phyloP scores from a whole-genome alignment of 2,329 filamentous ascomycete genomes.

The Trichocomaceae sp. region DNA sequence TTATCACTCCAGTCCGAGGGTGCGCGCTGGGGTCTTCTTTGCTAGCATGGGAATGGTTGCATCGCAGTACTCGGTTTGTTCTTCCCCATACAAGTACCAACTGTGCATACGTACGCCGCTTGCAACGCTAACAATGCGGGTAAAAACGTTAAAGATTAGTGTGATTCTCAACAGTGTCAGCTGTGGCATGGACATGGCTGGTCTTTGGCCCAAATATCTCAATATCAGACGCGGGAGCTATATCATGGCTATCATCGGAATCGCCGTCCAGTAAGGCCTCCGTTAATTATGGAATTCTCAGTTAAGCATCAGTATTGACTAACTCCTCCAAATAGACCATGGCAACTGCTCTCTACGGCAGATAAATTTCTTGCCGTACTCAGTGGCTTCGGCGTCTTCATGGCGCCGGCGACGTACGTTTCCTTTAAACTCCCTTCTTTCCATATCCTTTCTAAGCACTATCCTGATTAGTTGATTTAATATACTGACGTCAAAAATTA shows the following conservation, averaged over 20 bases:
- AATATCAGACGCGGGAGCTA: conserved; percentile 52
- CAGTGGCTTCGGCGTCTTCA: conserved; percentile 40
- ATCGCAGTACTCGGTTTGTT: conserved; percentile 28
- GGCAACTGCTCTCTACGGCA: conserved; percentile 45
- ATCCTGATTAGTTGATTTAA: conserved; percentile 28
- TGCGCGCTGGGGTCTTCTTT: conserved; percentile 34
- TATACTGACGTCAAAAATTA: conserved; percentile 37
- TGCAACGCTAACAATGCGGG: conserved; percentile 9
- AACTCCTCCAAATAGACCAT: conserved; percentile 20
- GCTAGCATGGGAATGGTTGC: conserved; percentile 30
- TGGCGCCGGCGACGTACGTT: background rate
- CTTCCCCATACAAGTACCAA: conserved; percentile 20
- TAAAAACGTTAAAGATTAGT: background rate
- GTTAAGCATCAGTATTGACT: background rate
- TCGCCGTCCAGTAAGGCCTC: conserved; percentile 16
- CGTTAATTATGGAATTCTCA: background rate
- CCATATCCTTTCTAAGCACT: conserved; percentile 36
- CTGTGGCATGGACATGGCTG: conserved; percentile 51
- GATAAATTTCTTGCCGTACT: conserved; percentile 44
- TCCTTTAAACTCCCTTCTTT: conserved; percentile 5
- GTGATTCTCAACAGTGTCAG: conserved; percentile 39
- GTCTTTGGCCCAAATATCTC: conserved; percentile 47
- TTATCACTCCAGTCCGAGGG: conserved; percentile 22
- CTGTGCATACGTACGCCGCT: conserved; percentile 7
- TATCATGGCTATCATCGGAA: conserved; percentile 37